Percentiles rank a stretch among this genome's conserved stretches.
Conservation (phyloP, 129 eudicot genomes). For the Dittrichia graveolens region DNA sequence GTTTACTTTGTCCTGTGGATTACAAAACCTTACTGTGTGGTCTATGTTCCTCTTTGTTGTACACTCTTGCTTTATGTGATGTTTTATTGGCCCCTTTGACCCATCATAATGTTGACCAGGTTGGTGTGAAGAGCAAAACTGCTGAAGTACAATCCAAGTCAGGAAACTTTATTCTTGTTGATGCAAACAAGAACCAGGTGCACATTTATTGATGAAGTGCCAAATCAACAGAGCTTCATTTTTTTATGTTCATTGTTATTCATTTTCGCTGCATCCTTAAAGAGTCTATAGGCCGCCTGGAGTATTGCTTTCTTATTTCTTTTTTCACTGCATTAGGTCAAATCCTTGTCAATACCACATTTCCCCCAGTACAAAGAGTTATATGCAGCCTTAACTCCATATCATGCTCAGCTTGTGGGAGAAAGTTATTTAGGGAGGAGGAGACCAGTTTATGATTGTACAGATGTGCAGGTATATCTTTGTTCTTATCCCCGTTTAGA, state of each 20-base stretch:
- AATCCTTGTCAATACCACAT: constrained; percentile 72
- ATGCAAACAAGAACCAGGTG: constrained; percentile 95
- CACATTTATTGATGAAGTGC: background rate
- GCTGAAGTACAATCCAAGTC: constrained; percentile 85
- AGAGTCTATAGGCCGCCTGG: no score
- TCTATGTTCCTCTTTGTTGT: background rate
- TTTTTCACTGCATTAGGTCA: constrained; percentile 53
- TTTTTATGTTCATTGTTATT: background rate
- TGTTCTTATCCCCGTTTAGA: background rate
- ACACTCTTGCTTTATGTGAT: constrained; percentile 14
- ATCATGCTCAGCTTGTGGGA: constrained; percentile 88
- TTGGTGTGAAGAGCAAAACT: constrained; percentile 95
- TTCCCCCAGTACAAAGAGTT: constrained; percentile 75
- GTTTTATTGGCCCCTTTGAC: constrained; percentile 1
- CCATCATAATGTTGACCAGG: constrained; percentile 48
- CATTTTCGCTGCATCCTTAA: background rate
- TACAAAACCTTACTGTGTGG: background rate
- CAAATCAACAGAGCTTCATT: background rate
- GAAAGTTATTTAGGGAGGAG: constrained; percentile 88
- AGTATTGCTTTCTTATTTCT: constrained; percentile 12
- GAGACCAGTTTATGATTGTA: constrained; percentile 82
- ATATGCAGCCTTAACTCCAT: constrained; percentile 65
- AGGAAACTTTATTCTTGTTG: constrained; percentile 72
- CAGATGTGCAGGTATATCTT: constrained; percentile 75
- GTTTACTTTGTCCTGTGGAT: background rate